Evolutionary conservation across 768 basidiomycete species (phyloP).

Genomic region (Ramaria rubella): DNA sequence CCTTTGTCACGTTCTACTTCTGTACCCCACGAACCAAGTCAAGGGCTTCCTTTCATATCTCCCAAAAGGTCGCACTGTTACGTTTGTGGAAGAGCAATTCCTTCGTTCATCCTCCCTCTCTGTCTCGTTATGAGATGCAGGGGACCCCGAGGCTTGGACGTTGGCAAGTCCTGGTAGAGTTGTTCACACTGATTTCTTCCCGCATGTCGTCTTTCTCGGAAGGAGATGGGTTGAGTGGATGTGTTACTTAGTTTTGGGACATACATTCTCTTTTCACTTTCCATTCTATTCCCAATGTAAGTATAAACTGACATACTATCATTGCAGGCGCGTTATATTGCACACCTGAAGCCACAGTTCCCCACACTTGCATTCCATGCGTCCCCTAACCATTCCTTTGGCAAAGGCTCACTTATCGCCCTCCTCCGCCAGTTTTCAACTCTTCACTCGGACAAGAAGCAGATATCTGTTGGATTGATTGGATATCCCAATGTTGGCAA

Average conservation of each 20-base stretch:
- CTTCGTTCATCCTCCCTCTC: slow-evolving; percentile 14
- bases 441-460: slow-evolving; percentile 97
- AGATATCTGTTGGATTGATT: slow-evolving; percentile 96
- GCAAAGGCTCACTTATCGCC: slow-evolving; percentile 97
- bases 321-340: slow-evolving; percentile 84
- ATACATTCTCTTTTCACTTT: slow-evolving; percentile 26
- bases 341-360: slow-evolving; percentile 89
- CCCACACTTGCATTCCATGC: slow-evolving; percentile 99
- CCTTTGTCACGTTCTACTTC: slow-evolving; percentile 5
- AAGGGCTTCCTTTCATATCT: slow-evolving; percentile 24
- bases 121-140: slow-evolving; percentile 28
- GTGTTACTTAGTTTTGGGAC: slow-evolving; percentile 38
- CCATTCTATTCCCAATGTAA: slow-evolving; percentile 1
- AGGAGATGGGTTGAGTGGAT: slow-evolving; percentile 13
- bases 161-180: slow-evolving; percentile 33
- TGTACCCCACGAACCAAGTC: slow-evolving; percentile 37
- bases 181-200: slow-evolving; percentile 24
- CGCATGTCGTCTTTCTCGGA: background rate
- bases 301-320: background rate
- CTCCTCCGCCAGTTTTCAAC: slow-evolving; percentile 94
- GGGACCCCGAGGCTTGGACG: slow-evolving; percentile 24
- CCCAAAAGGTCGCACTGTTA: slow-evolving; percentile 32
- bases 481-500: slow-evolving; percentile 99
- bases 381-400: slow-evolving; percentile 97
- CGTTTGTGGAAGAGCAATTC: slow-evolving; percentile 42